phyloP scores from a whole-genome alignment of 768 basidiomycete genomes.

The Sistotremastrum suecicum region DNA sequence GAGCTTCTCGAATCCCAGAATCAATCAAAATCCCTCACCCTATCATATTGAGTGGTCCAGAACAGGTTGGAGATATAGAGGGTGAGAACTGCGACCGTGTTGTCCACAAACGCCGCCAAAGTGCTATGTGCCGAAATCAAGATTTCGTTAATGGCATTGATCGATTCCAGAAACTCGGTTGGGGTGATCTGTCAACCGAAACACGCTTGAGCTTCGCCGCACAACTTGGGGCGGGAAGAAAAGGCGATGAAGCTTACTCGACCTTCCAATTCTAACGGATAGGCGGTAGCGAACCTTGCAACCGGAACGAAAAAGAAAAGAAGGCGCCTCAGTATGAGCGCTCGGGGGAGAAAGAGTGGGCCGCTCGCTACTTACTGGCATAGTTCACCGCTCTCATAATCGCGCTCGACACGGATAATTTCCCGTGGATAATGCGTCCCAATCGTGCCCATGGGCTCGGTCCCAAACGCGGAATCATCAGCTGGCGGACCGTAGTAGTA shows the following conservation, averaged over 20 bases:
- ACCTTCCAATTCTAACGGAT: conserved; percentile 85
- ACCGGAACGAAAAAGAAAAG: background rate
- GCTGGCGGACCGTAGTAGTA: conserved; percentile 79
- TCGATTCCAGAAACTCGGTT: conserved; percentile 77
- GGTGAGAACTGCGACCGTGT: conserved; percentile 61
- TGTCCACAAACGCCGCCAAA: conserved; percentile 59
- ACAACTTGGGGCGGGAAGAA: background rate
- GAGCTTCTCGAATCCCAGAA: background rate
- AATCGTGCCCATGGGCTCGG: conserved; percentile 67
- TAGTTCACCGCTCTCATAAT: conserved; percentile 83
- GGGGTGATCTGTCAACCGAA: conserved; percentile 63
- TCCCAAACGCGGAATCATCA: conserved; percentile 66
- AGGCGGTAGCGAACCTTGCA: conserved; percentile 59
- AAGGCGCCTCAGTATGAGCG: background rate
- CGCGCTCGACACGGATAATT: conserved; percentile 81
- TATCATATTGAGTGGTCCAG: conserved; percentile 63
- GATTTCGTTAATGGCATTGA: conserved; percentile 81
- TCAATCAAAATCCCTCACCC: conserved; percentile 28
- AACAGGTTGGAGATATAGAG: conserved; percentile 70
- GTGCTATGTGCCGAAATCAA: conserved; percentile 81
- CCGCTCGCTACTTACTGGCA: conserved; percentile 35
- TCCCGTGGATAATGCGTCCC: conserved; percentile 87
- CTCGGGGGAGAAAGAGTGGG: background rate
- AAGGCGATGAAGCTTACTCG: conserved; percentile 40
- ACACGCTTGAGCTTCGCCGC: background rate